These are phyloP conservation scores for Bipolaris zeicola DNA, from an alignment of 2,329 filamentous ascomycete species.

Conservation along the genomic window DNA sequence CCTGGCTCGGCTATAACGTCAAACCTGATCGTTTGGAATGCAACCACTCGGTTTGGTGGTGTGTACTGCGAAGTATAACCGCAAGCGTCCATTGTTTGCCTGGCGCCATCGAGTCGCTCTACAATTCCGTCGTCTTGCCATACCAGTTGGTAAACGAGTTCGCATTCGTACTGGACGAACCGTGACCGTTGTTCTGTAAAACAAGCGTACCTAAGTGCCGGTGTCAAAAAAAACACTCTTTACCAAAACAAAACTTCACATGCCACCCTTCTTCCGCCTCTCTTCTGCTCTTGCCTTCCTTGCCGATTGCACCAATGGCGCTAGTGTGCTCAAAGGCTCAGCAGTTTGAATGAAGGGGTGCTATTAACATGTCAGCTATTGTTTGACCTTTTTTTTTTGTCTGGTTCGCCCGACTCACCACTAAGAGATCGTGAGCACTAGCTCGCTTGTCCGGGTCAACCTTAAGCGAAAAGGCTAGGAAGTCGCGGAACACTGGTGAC, in stretches of 20 bases:
- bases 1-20: conserved; percentile 7
- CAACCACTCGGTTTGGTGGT: conserved; percentile 6
- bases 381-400: neutral
- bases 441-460: conserved; percentile 97
- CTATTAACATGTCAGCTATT: conserved; percentile 31
- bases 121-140: conserved; percentile 23
- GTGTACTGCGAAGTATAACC: conserved; percentile 2
- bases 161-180: conserved; percentile 24
- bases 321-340: conserved; percentile 68
- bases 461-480: conserved; percentile 89
- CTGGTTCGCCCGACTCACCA: conserved; percentile 64
- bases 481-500: conserved; percentile 83
- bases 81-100: conserved; percentile 1
- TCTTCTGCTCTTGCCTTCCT: conserved; percentile 85
- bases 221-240: conserved; percentile 36
- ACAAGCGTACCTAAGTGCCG: conserved; percentile 30
- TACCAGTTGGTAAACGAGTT: conserved; percentile 41
- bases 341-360: conserved; percentile 59
- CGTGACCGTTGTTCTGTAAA: conserved; percentile 25
- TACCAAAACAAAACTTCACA: conserved; percentile 37
- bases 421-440: conserved; percentile 89
- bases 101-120: conserved; percentile 7
- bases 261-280: conserved; percentile 56
- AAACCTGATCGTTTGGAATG: conserved; percentile 1
- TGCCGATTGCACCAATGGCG: conserved; percentile 85